Evolutionary conservation across 176 grass and related monocot genomes (phyloP), one percentile per base, ranked within the genome.

Genomic region (Rhipidocladum racemiflorum): DNA sequence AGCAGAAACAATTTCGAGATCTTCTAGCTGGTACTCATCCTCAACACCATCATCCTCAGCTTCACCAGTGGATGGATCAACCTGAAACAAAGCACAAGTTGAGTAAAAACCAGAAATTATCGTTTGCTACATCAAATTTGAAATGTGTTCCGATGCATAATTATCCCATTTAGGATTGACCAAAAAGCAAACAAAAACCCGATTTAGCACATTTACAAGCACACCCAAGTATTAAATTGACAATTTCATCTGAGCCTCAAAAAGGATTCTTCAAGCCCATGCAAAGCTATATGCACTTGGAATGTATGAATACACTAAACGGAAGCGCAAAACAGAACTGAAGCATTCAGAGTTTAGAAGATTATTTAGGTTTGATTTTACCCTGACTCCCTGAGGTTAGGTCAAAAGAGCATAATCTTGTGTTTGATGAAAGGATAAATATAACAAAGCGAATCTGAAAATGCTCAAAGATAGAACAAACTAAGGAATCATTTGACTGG

Each of bases 11-110:
- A 99, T 86, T 90, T 99, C 96, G 9, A 99, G 72, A 61, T 99
- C 96, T 88, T 99, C 93, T 9, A 99, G 87, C 73, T 99, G 96
- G 77, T 99, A 99, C 69, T 99, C 96, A 17, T 99, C 96, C 76
- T 99, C 96, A 68, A 95, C 96, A 61, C 96, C 96, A 76, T 99
- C 96, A 43, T 99, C 96, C 10, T 99, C 96, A 78, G 84, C 87
- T 59, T 99, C 96, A 24, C 96, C 93, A 36, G 87, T 90, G 24
- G 96, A 57, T 25, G 91, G 64, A 88, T 99, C 96, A 65, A 99
- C 96, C 96, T 99, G 82, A 83, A 84, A 63, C 18, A 62, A 9
- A 78, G 25, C 13, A 89, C 24, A 59, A 81, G 38, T 57, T 44
- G 20, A 77, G 61, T 82, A 51, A 60, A 64, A 66, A 60, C 29